These are phyloP conservation scores for Saccharomycopsis sp. DNA, from an alignment of 805 yeast genomes.

Conservation along the genomic window DNA sequence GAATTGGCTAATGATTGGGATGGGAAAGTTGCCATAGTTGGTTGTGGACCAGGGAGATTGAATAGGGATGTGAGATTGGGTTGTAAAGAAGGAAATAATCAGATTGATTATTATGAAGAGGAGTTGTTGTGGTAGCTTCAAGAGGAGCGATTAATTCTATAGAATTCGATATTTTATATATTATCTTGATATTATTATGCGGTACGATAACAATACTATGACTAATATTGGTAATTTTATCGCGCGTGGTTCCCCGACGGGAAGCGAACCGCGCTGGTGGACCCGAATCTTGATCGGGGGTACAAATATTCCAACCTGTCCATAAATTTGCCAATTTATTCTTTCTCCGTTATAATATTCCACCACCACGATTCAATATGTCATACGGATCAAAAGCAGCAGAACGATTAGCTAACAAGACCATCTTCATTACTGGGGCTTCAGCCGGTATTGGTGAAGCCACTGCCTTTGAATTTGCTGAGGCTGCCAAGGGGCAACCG, in stretches of 20 bases:
- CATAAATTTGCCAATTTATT: too few species aligned
- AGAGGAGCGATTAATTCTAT: too few species aligned
- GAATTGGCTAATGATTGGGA: conserved; percentile 14
- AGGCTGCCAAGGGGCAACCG: conserved; percentile 59
- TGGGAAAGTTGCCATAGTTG: conserved; percentile 29
- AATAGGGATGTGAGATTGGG: conserved; percentile 30
- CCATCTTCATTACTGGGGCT: conserved; percentile 85
- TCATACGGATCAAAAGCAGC: conserved; percentile 71
- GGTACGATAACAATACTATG: too few species aligned
- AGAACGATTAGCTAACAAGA: conserved; percentile 72
- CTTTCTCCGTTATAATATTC: too few species aligned
- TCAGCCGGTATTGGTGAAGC: conserved; percentile 93
- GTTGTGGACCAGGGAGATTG: conserved; percentile 33
- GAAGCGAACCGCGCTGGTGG: too few species aligned
- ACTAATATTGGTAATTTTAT: too few species aligned
- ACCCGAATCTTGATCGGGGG: too few species aligned
- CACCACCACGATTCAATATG: too few species aligned
- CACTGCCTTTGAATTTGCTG: conserved; percentile 81
- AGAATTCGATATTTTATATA: too few species aligned
- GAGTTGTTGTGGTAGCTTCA: conserved; percentile 35
- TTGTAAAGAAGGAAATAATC: conserved; percentile 18
- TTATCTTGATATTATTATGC: too few species aligned
- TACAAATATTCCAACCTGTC: too few species aligned
- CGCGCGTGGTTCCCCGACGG: not conserved
- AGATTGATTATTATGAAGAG: conserved; percentile 33